phyloP scores from a whole-genome alignment of 2,329 filamentous ascomycete species.

The Ophiostoma ips region DNA sequence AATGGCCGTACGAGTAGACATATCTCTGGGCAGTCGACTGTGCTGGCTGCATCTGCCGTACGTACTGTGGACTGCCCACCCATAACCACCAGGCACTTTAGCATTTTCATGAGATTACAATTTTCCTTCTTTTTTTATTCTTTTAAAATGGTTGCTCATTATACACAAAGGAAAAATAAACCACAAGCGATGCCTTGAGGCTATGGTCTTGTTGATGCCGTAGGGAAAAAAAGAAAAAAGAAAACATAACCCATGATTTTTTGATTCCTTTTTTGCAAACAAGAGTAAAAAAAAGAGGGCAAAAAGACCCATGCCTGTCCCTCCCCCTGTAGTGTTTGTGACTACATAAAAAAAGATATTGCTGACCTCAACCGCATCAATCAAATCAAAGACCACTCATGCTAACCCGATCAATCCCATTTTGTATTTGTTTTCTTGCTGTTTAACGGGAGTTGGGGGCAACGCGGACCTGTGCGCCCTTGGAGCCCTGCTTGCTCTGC shows the following conservation, averaged over 20 bases:
- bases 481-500: conserved; percentile 92
- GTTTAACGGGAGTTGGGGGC: conserved; percentile 72
- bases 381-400: conserved; percentile 3
- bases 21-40: too few relatives aligned
- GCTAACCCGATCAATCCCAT: conserved; percentile 1
- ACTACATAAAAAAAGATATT: conserved; percentile 3
- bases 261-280: background rate
- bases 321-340: conserved; percentile 1
- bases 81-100: too few relatives aligned
- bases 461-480: conserved; percentile 78
- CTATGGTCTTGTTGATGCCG: background rate
- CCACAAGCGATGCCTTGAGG: background rate
- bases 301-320: conserved; percentile 1
- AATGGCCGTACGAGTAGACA: too few relatives aligned
- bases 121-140: too few relatives aligned
- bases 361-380: conserved; percentile 2
- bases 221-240: background rate
- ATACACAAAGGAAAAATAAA: background rate
- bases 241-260: conserved; percentile 3
- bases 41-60: too few relatives aligned
- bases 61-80: too few relatives aligned
- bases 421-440: conserved; percentile 3
- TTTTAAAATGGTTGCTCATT: too few relatives aligned
- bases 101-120: too few relatives aligned
- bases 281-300: conserved; percentile 1